Evolutionary conservation across 139 green algal genomes (phyloP), one percentile per base, ranked within the genome.

Genomic region (Penium margaritaceum): DNA sequence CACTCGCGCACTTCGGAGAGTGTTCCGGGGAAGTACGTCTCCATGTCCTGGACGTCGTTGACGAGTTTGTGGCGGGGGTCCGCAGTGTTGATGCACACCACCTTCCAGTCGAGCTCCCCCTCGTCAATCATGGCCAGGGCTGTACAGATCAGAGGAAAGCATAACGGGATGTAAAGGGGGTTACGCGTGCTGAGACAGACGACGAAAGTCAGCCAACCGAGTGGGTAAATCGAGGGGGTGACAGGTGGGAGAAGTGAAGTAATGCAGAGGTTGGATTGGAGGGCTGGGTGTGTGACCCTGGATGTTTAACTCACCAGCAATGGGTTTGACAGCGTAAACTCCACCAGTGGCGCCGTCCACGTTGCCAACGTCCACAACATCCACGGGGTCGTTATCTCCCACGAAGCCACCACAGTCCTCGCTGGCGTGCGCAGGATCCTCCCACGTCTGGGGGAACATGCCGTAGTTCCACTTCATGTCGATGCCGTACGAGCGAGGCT

Each of bases 391-490:
- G 83, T 98, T 97, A 87, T 97, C 92, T 62, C 92, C 89, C 19
- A 86, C 80, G 39, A 29, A 34, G 38, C 64, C 64, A 21, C 36
- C 64, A 62, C 75, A 72, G 34, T 85, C 82, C 33, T 58, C 38
- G 80, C 93, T 89, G 65, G 85, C 89, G 83, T 91, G 81, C 19
- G 46, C 74, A 12, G 89, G 89, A 77, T 94, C 89, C 79, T 94
- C 89, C 89, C 94, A 98, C 0, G 94, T 98, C 64, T 72, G 91
- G 3, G 94, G 94, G 70, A 97, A 83, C 84, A 98, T 77, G 61
- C 94, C 94, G 78, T 98, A 98, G 90, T 97, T 98, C 93, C 92
- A 97, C 87, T 97, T 95, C 87, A 98, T 98, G 90, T 98, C 96
- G 88, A 97, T 89, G 19, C 89, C 94, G 87, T 98, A 98, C 87